Base-by-base conservation (phyloP, 345 rosid species). In the Linum lewisii region DNA sequence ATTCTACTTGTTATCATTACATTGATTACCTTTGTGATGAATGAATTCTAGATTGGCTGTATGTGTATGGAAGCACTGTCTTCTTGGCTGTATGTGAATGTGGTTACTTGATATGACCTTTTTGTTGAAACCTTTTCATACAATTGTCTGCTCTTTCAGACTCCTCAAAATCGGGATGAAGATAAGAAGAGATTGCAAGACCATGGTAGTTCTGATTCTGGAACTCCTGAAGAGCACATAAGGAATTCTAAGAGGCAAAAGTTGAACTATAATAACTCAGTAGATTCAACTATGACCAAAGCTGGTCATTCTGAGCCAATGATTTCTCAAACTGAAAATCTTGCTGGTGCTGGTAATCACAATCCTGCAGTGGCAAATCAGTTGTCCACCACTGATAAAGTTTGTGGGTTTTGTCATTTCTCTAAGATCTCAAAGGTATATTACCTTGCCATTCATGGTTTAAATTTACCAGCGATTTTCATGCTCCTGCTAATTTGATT, bases 331-430 rank as follows among this genome's bases (percentile, higher is more conserved):
- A 37, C 51, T 61, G 77, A 60, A 47, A 70, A 64, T 47, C 45
- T 59, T 24, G 60, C 51, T 59, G 36, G 60, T 60, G 67, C 59
- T 63, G 61, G 51, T 54, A 42, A 23, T 25, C 62, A 56, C 38
- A 32, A 59, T 58, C 69, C 64, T 63, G 61, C 60, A 51, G 19
- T 19, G 38, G 50, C 63, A 36, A 73, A 66, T 47, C 59, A 62
- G 57, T 54, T 68, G 15, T 60, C 60, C 51, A 22, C 64, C 25
- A 69, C 32, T 37, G 56, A 63, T 24, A 60, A 63, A 24, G 63
- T 67, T 26, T 91, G 98, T 79, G 92, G 72, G 47, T 91, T 91
- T 74, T 91, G 98, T 72, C 89, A 76, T 38, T 74, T 89, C 21
- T 69, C 76, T 53, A 73, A 20, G 21, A 60, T 78, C 60, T 69